Percentiles rank a stretch among this genome's conserved stretches.
These are phyloP conservation scores for Conoideocrella luteorostrata DNA, from an alignment of 2,329 filamentous ascomycete genomes.

Conservation along the genomic window DNA sequence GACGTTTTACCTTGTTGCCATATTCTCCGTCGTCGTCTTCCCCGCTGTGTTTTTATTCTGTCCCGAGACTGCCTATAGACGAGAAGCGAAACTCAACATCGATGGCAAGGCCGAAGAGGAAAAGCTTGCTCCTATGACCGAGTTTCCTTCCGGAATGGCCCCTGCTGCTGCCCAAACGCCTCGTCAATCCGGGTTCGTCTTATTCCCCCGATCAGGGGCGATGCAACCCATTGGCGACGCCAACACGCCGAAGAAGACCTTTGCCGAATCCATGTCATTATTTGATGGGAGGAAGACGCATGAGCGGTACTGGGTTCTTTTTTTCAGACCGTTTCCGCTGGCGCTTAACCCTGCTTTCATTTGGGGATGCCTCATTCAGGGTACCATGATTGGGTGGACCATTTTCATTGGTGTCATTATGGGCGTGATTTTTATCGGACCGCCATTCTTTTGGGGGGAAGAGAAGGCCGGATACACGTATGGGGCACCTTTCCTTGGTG, in stretches of 20 bases:
- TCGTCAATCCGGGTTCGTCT: conserved; percentile 19
- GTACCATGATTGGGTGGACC: conserved; percentile 89
- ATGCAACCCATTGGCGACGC: conserved; percentile 29
- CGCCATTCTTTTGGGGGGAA: conserved; percentile 75
- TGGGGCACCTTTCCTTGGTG: conserved; percentile 77
- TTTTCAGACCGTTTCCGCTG: conserved; percentile 72
- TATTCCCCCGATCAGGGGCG: conserved; percentile 24
- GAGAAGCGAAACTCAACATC: conserved; percentile 60
- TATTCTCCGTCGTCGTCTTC: conserved; percentile 67
- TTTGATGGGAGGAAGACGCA: conserved; percentile 81
- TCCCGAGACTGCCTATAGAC: conserved; percentile 75
- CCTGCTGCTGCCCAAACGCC: conserved; percentile 2
- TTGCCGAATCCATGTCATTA: conserved; percentile 52
- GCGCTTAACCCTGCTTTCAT: conserved; percentile 80
- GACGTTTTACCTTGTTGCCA: conserved; percentile 84
- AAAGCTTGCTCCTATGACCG: conserved; percentile 9
- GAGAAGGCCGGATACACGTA: conserved; percentile 82
- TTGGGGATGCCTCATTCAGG: conserved; percentile 75
- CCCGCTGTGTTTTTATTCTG: conserved; percentile 70
- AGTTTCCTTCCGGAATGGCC: conserved; percentile 1
- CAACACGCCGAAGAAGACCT: conserved; percentile 48
- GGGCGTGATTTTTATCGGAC: conserved; percentile 73
- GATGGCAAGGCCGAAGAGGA: conserved; percentile 27
- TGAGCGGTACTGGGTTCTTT: conserved; percentile 60
- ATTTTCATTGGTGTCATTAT: conserved; percentile 84